phyloP scores from a whole-genome alignment of 352 stramenopile species.

The Globisporangium takayamanum region DNA sequence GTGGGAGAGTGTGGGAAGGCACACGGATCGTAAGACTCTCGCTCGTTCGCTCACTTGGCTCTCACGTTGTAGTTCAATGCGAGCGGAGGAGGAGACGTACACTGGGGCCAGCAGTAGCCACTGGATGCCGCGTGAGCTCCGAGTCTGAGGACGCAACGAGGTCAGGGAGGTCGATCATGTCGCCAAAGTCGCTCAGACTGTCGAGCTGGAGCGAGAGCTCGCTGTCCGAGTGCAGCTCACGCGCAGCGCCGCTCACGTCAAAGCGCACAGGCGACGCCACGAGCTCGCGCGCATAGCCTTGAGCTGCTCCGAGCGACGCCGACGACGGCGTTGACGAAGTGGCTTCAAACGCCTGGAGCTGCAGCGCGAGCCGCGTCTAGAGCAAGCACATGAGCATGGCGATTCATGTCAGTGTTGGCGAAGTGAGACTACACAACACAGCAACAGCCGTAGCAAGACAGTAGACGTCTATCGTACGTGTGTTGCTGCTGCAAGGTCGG shows the following conservation, averaged over 20 bases:
- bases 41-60: not conserved
- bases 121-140: conserved; percentile 8
- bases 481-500: not conserved
- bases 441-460: not conserved
- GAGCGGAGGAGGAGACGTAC: not conserved
- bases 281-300: too few species aligned
- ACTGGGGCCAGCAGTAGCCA: not conserved
- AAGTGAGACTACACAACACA: not conserved
- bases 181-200: conserved; percentile 45
- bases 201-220: conserved; percentile 34
- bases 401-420: not conserved
- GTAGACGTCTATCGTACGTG: not conserved
- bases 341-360: conserved; percentile 7
- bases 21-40: not conserved
- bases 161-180: conserved; percentile 53
- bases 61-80: not conserved
- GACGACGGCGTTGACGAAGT: not conserved
- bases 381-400: not conserved
- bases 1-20: not conserved
- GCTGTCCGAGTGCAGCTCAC: conserved; percentile 26
- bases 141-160: conserved; percentile 39
- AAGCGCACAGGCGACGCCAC: conserved; percentile 8
- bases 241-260: conserved; percentile 11
- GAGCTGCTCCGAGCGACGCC: not conserved
- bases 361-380: not conserved